These are phyloP conservation scores for Steccherinum ochraceum DNA, from an alignment of 768 basidiomycete genomes.

Conservation along the genomic window DNA sequence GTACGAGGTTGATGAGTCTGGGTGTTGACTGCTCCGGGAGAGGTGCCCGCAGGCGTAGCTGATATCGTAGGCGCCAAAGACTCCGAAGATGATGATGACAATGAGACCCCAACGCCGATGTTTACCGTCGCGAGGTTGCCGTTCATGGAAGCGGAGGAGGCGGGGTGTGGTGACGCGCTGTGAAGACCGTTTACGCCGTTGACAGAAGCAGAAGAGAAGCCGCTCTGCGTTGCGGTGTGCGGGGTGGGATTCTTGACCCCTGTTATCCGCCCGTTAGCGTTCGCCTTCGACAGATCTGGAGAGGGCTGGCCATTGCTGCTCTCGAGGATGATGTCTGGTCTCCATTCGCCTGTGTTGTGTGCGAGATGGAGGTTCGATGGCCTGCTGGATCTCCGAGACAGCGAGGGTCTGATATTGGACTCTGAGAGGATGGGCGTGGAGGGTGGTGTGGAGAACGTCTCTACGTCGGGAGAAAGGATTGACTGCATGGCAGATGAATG, in stretches of 20 bases:
- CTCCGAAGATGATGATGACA: background rate
- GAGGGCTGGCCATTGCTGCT: slow-evolving; percentile 20
- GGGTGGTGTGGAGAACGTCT: slow-evolving; percentile 40
- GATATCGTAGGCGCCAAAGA: background rate
- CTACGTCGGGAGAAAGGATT: slow-evolving; percentile 28
- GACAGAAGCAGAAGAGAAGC: slow-evolving; percentile 1
- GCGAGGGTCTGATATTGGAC: slow-evolving; percentile 27
- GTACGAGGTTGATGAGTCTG: slow-evolving; percentile 15
- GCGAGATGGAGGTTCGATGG: slow-evolving; percentile 30
- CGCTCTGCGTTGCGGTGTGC: slow-evolving; percentile 1
- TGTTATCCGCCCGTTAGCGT: slow-evolving; percentile 2
- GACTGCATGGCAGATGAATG: slow-evolving; percentile 4
- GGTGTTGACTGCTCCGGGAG: slow-evolving; percentile 11
- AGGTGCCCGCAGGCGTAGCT: background rate
- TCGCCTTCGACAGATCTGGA: slow-evolving; percentile 8
- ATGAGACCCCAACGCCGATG: background rate
- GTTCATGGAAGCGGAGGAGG: background rate
- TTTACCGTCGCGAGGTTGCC: background rate
- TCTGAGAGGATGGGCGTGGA: slow-evolving; percentile 27
- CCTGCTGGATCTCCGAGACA: slow-evolving; percentile 30
- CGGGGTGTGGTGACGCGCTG: slow-evolving; percentile 8
- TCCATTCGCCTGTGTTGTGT: slow-evolving; percentile 24
- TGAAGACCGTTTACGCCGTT: no score
- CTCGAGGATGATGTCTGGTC: slow-evolving; percentile 31
- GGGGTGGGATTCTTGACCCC: slow-evolving; percentile 13